Evolutionary conservation across 2,329 filamentous ascomycete genomes (phyloP).

Genomic region (Claviceps spartinae): DNA sequence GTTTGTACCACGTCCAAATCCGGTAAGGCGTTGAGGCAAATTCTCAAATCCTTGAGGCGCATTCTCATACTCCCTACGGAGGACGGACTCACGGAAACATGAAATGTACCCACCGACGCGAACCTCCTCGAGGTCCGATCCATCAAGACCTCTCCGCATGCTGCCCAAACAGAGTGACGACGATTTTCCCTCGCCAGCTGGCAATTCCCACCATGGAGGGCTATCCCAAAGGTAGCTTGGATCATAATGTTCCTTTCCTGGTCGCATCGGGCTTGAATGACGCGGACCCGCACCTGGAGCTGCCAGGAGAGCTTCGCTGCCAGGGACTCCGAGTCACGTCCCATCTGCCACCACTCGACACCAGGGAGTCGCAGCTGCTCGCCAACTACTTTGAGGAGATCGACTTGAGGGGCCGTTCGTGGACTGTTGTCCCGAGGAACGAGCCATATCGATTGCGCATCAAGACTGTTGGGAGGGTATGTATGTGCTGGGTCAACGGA

Average conservation of each 20-base stretch:
- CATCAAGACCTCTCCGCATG: constrained; percentile 1
- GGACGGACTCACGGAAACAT: no score
- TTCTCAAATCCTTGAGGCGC: no score
- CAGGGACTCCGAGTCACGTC: constrained; percentile 52
- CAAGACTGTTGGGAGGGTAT: constrained; percentile 67
- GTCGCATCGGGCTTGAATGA: constrained; percentile 61
- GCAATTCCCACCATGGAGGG: constrained; percentile 50
- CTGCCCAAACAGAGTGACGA: constrained; percentile 1
- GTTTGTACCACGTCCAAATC: no score
- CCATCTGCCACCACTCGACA: constrained; percentile 53
- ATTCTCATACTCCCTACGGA: no score
- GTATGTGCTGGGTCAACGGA: constrained; percentile 36
- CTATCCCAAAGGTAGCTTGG: constrained; percentile 66
- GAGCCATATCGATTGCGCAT: constrained; percentile 52
- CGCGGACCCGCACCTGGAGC: constrained; percentile 25
- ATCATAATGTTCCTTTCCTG: constrained; percentile 76
- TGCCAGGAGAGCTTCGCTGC: constrained; percentile 40
- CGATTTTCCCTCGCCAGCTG: constrained; percentile 7
- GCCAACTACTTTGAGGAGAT: constrained; percentile 51
- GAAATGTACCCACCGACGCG: neutral
- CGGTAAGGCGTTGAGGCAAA: no score
- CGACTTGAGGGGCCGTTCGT: constrained; percentile 52
- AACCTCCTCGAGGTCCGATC: constrained; percentile 9
- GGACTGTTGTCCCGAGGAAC: constrained; percentile 45
- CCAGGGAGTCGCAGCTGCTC: constrained; percentile 50